phyloP scores from a whole-genome alignment of 2,329 filamentous ascomycete genomes.

The Stylonectria norvegica region DNA sequence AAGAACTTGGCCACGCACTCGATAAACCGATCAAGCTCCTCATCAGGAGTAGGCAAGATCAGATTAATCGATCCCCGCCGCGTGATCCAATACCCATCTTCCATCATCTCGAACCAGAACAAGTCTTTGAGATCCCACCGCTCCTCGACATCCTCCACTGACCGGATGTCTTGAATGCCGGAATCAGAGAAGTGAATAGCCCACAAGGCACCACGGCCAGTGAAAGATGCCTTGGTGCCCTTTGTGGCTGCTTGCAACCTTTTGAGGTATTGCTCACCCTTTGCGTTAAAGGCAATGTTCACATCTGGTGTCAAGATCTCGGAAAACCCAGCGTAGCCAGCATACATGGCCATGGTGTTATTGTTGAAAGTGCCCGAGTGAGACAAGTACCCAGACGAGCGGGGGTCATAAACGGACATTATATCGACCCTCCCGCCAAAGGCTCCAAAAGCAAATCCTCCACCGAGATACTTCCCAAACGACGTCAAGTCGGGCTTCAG shows the following conservation, averaged over 20 bases:
- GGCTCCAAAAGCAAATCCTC: conserved; percentile 61
- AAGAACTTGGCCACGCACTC: not conserved
- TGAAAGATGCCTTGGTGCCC: conserved; percentile 1
- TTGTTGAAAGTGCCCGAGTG: conserved; percentile 67
- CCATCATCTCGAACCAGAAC: conserved; percentile 6
- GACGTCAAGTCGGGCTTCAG: conserved; percentile 57
- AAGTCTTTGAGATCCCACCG: conserved; percentile 4
- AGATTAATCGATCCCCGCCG: conserved; percentile 1
- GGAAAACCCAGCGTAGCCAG: conserved; percentile 34
- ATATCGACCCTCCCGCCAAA: conserved; percentile 59
- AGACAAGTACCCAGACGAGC: conserved; percentile 33
- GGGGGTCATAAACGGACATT: conserved; percentile 54
- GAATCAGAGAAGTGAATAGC: conserved; percentile 1
- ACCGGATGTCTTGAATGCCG: not conserved
- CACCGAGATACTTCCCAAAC: conserved; percentile 62
- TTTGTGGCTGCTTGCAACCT: not conserved
- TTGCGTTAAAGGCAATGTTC: not conserved
- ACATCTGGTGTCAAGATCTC: conserved; percentile 1
- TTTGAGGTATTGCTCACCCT: not conserved
- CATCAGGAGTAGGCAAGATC: not conserved
- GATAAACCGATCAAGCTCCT: conserved; percentile 2
- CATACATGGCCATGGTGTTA: conserved; percentile 55
- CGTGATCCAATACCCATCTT: conserved; percentile 3
- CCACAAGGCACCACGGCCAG: not conserved
- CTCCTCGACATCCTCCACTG: not conserved